A percentile compares a stretch with the other conserved stretches of the same genome.
Evolutionary conservation across 2,329 filamentous ascomycete species (phyloP).

Genomic region (Aspergillus sp.): DNA sequence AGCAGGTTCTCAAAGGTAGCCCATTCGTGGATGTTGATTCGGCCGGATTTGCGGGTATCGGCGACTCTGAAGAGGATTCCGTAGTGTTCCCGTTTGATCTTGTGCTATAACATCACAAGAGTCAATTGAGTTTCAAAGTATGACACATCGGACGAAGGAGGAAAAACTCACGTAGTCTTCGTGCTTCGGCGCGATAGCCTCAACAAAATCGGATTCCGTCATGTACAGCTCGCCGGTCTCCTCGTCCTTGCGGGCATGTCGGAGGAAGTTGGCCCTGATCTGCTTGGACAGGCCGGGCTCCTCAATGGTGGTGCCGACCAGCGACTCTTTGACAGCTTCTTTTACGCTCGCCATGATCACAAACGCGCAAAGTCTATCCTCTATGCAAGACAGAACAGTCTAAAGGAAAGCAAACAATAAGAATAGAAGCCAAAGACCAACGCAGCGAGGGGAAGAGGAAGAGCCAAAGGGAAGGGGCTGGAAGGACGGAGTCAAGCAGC

Average conservation of each 20-base stretch:
- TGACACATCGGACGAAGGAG: conserved; percentile 18
- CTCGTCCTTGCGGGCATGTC: conserved; percentile 75
- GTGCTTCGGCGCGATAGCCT: conserved; percentile 81
- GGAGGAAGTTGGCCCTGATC: conserved; percentile 75
- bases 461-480: conserved; percentile 26
- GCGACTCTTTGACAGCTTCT: conserved; percentile 77
- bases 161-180: conserved; percentile 83
- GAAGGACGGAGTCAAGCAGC: conserved; percentile 16
- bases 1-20: conserved; percentile 92
- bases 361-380: conserved; percentile 17
- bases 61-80: conserved; percentile 90
- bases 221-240: conserved; percentile 78
- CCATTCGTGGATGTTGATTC: conserved; percentile 83
- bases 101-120: conserved; percentile 67
- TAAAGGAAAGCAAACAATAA: conserved; percentile 13
- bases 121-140: conserved; percentile 23
- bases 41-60: conserved; percentile 75
- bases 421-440: conserved; percentile 18
- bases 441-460: conserved; percentile 4
- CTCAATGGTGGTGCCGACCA: conserved; percentile 64
- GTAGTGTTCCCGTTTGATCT: conserved; percentile 96
- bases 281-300: conserved; percentile 71
- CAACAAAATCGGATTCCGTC: conserved; percentile 83
- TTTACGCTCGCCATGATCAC: conserved; percentile 57
- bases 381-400: conserved; percentile 12